Conservation (phyloP, 768 basidiomycete species). For the Amanita subjunquillea region DNA sequence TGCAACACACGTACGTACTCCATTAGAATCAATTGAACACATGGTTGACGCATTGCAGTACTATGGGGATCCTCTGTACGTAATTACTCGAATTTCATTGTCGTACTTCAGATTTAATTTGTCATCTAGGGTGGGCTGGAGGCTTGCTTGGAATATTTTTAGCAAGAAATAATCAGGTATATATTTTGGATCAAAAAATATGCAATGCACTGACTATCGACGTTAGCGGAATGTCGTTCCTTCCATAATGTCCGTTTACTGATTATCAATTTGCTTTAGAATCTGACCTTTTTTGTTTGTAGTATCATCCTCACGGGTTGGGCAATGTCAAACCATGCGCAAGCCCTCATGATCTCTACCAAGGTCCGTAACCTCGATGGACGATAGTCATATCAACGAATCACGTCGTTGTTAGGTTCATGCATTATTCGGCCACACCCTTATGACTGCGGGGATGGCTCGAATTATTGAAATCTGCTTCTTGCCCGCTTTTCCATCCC, state of each 20-base stretch:
- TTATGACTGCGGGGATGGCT: slow-evolving; percentile 74
- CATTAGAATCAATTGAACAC: background rate
- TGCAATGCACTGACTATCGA: background rate
- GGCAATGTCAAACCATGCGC: slow-evolving; percentile 87
- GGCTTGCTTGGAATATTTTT: slow-evolving; percentile 84
- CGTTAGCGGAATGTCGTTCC: slow-evolving; percentile 71
- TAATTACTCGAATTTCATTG: background rate
- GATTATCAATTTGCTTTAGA: background rate
- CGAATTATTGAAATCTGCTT: slow-evolving; percentile 84
- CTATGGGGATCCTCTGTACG: slow-evolving; percentile 66
- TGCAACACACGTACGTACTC: slow-evolving; percentile 79
- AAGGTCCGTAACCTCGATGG: slow-evolving; percentile 31
- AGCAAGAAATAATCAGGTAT: slow-evolving; percentile 64
- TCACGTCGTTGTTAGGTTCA: slow-evolving; percentile 50
- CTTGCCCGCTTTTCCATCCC: slow-evolving; percentile 29
- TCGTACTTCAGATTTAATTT: slow-evolving; percentile 3
- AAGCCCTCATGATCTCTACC: slow-evolving; percentile 77
- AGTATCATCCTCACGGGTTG: slow-evolving; percentile 88
- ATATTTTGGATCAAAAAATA: slow-evolving; percentile 8
- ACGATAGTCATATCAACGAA: background rate
- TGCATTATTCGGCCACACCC: slow-evolving; percentile 70
- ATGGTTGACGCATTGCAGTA: slow-evolving; percentile 25
- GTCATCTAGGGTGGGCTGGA: slow-evolving; percentile 74
- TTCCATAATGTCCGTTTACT: slow-evolving; percentile 52
- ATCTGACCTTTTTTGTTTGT: background rate